Conservation (phyloP, 805 yeast genomes). For the Lipomyces mesembrius region DNA sequence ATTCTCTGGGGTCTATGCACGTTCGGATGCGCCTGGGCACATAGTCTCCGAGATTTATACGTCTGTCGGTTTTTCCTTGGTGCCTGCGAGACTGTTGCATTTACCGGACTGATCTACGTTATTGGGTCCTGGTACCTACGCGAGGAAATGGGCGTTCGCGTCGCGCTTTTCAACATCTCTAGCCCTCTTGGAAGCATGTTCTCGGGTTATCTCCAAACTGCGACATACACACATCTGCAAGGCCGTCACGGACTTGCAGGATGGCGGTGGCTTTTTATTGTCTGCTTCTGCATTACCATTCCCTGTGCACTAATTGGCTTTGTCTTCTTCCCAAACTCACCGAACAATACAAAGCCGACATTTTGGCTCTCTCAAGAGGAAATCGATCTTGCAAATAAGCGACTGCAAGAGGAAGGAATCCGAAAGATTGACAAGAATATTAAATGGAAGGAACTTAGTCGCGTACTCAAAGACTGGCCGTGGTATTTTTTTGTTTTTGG, state of each 20-base stretch:
- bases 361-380: constrained; percentile 48
- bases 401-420: constrained; percentile 43
- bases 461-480: constrained; percentile 47
- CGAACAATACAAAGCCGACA: constrained; percentile 45
- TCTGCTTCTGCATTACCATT: constrained; percentile 56
- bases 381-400: constrained; percentile 44
- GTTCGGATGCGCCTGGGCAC: constrained; percentile 54
- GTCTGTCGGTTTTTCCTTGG: constrained; percentile 71
- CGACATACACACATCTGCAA: constrained; percentile 53
- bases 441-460: constrained; percentile 42
- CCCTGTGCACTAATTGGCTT: constrained; percentile 49
- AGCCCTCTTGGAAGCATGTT: constrained; percentile 52
- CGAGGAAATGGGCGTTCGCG: constrained; percentile 55
- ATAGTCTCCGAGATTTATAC: constrained; percentile 50
- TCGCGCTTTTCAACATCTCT: constrained; percentile 50
- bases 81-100: constrained; percentile 67
- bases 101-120: constrained; percentile 53
- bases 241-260: constrained; percentile 54
- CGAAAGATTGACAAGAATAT: constrained; percentile 40
- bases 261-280: constrained; percentile 69
- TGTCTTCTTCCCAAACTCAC: constrained; percentile 61
- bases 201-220: constrained; percentile 60
- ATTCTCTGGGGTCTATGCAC: constrained; percentile 71
- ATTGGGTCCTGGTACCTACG: constrained; percentile 64
- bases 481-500: constrained; percentile 44